Evolutionary conservation across 1,284 basidiomycete genomes (phyloP).

Genomic region (Puccinia polysora): DNA sequence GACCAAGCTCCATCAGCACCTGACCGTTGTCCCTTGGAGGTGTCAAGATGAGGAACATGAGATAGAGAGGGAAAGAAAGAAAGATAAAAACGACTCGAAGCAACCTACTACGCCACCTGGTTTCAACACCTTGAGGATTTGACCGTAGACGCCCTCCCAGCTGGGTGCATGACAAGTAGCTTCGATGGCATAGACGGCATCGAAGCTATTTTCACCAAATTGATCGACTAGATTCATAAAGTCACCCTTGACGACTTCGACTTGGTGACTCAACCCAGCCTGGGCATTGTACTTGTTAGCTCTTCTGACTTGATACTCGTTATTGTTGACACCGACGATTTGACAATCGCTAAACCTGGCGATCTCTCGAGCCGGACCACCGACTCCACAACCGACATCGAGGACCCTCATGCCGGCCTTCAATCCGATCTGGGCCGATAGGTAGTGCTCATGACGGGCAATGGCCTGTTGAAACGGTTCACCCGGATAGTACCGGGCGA

Average conservation of each 20-base stretch:
- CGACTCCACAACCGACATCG: conserved; percentile 96
- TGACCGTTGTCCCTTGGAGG: no score
- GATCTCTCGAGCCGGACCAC: conserved; percentile 93
- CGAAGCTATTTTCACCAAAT: conserved; percentile 42
- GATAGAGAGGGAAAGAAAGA: background rate
- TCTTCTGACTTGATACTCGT: conserved; percentile 85
- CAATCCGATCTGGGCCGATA: conserved; percentile 75
- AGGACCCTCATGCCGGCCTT: conserved; percentile 89
- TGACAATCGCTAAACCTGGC: conserved; percentile 83
- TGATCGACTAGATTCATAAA: conserved; percentile 39
- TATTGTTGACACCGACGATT: conserved; percentile 92
- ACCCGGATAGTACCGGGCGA: conserved; percentile 79
- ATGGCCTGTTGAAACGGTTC: conserved; percentile 76
- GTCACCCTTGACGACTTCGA: conserved; percentile 66
- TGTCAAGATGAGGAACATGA: conserved; percentile 20
- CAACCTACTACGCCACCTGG: conserved; percentile 34
- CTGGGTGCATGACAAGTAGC: conserved; percentile 41
- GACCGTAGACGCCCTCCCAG: conserved; percentile 39
- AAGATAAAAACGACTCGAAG: background rate
- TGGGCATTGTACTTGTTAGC: conserved; percentile 77
- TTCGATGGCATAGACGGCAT: conserved; percentile 44
- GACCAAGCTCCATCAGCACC: conserved; percentile 2
- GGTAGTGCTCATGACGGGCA: conserved; percentile 97
- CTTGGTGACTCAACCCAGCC: conserved; percentile 71
- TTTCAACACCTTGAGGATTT: conserved; percentile 41